Evolutionary conservation across 169 alveolate genomes (phyloP), one percentile per base, ranked within the genome.

Genomic region (Prorocentrum cordatum): DNA sequence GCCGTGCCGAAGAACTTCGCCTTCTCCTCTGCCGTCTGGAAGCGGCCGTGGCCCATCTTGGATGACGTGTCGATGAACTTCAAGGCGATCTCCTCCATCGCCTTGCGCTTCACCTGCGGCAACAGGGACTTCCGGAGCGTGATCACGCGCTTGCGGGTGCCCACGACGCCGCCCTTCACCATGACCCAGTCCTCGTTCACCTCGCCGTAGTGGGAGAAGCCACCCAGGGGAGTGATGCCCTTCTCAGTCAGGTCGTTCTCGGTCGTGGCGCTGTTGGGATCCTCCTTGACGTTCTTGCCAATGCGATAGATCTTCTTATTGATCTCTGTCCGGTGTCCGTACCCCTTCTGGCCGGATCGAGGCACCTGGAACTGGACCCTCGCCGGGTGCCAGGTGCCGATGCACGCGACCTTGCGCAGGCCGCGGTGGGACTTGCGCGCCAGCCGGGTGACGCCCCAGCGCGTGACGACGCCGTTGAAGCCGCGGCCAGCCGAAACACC

Each of bases 311-410:
- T 97, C 97, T 98, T 98, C 97, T 98, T 98, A 96, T 98, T 98
- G 94, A 97, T 96, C 94, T 98, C 99, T 64, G 99, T 98, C 91
- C 99, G 96, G 94, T 98, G 99, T 94, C 96, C 98, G 94, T 98
- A 98, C 47, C 99, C 99, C 92, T 95, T 95, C 95, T 98, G 99
- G 91, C 99, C 99, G 42, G 98, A 98, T 77, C 99, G 97, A 54
- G 99, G 99, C 71, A 98, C 99, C 85, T 98, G 99, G 96, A 97
- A 98, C 94, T 97, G 98, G 71, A 98, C 99, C 59, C 99, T 95
- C 45, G 99, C 98, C 67, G 99, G 99, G 95, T 98, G 99, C 99
- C 99, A 98, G n/a, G 99, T 98, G 72, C 99, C 99, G 88, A 98
- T 98, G 94, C 99, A 98, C 29, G 99, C 99, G 66, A 99, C 99